These are phyloP conservation scores for Sherardia arvensis DNA, from an alignment of 257 asterid species.

Conservation along the genomic window DNA sequence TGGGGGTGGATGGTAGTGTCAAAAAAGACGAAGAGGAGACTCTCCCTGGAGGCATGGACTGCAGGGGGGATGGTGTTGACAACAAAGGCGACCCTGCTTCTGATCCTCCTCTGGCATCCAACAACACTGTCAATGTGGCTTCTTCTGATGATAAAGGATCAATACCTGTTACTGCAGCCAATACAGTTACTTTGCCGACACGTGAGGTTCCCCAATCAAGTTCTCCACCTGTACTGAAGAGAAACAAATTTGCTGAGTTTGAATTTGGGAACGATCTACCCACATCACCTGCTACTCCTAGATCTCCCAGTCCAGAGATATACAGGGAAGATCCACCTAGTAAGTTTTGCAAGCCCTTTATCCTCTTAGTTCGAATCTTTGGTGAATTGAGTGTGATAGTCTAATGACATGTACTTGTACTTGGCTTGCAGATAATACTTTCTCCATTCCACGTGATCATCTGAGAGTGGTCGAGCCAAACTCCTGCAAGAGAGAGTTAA, in stretches of 20 bases:
- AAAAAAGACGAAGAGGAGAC: conserved; percentile 14
- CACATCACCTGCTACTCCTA: conserved; percentile 17
- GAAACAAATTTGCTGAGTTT: conserved; percentile 12
- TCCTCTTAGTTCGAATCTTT: background rate
- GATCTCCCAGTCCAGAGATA: conserved; percentile 79
- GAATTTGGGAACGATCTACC: conserved; percentile 14
- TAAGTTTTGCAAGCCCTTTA: conserved; percentile 16
- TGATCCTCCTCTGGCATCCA: conserved; percentile 16
- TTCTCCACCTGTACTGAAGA: conserved; percentile 22
- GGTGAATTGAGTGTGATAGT: background rate
- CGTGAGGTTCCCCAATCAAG: conserved; percentile 17
- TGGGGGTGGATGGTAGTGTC: conserved; percentile 15
- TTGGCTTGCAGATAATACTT: conserved; percentile 29
- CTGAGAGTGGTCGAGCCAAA: conserved; percentile 17
- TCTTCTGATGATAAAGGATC: background rate
- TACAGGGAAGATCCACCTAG: conserved; percentile 65
- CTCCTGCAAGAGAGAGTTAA: conserved; percentile 60
- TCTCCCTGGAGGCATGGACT: conserved; percentile 13
- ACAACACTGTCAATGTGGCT: conserved; percentile 13
- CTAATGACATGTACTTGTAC: background rate
- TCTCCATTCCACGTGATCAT: conserved; percentile 30
- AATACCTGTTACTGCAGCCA: background rate
- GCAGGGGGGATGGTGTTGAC: conserved; percentile 14
- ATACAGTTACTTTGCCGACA: conserved; percentile 5
- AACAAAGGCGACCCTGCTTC: conserved; percentile 13